Percentiles rank a stretch among this genome's conserved stretches.
phyloP scores from a whole-genome alignment of 106 monocot genomes.

The Ottelia alismoides region DNA sequence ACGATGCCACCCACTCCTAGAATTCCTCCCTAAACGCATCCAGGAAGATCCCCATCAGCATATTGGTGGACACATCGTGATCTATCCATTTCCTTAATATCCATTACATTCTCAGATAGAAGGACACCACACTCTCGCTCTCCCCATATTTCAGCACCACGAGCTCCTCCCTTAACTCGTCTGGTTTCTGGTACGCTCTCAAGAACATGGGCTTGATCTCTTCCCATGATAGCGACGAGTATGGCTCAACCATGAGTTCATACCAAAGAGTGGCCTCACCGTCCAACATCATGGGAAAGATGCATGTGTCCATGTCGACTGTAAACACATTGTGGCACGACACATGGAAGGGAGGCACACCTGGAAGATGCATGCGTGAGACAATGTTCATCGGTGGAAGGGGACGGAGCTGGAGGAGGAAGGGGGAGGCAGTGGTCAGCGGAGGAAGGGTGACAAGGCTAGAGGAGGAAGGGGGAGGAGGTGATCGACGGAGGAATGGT shows the following conservation, averaged over 20 bases:
- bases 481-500: no score
- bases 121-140: conserved; percentile 11
- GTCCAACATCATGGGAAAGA: conserved; percentile 24
- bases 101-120: conserved; percentile 19
- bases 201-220: conserved; percentile 7
- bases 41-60: conserved; percentile 50
- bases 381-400: no score
- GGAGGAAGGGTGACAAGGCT: no score
- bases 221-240: conserved; percentile 1
- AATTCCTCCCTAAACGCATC: conserved; percentile 62
- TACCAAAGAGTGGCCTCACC: conserved; percentile 21
- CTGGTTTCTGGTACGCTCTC: conserved; percentile 4
- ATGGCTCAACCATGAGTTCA: conserved; percentile 15
- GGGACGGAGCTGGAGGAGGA: no score
- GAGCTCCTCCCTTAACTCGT: conserved; percentile 10
- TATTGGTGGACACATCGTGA: conserved; percentile 42
- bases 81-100: conserved; percentile 62
- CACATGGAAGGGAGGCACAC: conserved; percentile 17
- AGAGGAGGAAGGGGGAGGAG: no score
- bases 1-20: conserved; percentile 48
- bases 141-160: conserved; percentile 11
- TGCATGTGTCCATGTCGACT: not conserved
- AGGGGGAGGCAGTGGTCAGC: no score
- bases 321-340: conserved; percentile 20
- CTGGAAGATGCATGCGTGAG: no score